phyloP scores from a whole-genome alignment of 2,329 filamentous ascomycete species.

The Pochonia chlamydosporia region DNA sequence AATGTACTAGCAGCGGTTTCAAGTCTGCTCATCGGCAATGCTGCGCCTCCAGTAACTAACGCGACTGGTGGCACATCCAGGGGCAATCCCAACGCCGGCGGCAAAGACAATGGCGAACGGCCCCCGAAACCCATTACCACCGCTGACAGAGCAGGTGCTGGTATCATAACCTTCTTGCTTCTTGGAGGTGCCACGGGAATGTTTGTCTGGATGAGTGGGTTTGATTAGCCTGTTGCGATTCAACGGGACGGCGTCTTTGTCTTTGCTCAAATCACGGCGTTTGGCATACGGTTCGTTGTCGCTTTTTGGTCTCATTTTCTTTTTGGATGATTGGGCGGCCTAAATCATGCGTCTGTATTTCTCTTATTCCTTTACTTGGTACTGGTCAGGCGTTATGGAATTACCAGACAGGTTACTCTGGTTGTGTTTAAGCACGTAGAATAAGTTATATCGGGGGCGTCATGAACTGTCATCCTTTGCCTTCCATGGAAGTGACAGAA shows the following conservation, averaged over 20 bases:
- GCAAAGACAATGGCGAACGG: constrained; percentile 22
- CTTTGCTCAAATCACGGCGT: neutral
- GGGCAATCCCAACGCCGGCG: constrained; percentile 36
- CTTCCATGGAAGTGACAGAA: too few relatives aligned
- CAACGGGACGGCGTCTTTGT: too few relatives aligned
- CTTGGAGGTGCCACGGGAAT: constrained; percentile 34
- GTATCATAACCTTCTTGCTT: constrained; percentile 40
- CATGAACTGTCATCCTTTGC: too few relatives aligned
- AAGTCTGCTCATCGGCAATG: constrained; percentile 38
- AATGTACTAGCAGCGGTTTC: constrained; percentile 50
- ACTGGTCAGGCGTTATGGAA: neutral
- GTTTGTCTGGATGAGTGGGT: constrained; percentile 46
- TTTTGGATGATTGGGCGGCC: neutral
- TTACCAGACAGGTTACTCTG: neutral
- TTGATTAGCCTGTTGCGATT: constrained; percentile 19
- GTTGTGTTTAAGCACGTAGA: too few relatives aligned
- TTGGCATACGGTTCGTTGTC: neutral
- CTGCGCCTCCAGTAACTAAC: constrained; percentile 36
- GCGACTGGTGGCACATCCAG: constrained; percentile 44
- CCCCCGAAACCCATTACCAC: constrained; percentile 28
- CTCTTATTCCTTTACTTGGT: neutral
- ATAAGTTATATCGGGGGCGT: too few relatives aligned
- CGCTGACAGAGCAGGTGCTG: constrained; percentile 42
- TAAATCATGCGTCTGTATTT: neutral
- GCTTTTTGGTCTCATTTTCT: too few relatives aligned